Base-by-base conservation (phyloP, 352 stramenopile genomes). In the Phytophthora pinifolia region DNA sequence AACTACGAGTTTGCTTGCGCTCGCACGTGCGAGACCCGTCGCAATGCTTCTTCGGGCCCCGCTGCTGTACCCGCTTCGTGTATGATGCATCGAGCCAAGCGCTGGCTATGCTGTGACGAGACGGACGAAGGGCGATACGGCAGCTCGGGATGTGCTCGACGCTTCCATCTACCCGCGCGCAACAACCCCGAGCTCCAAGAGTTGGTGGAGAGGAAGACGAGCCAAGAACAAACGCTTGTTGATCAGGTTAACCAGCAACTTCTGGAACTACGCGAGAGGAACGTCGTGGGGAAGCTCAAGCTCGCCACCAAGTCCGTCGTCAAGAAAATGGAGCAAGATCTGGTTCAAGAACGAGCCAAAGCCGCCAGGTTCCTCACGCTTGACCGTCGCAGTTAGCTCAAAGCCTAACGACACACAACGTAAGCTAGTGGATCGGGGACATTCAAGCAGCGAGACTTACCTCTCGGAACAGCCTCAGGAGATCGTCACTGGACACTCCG, bases 81-180 rank as follows among this genome's bases (percentile, higher is more conserved):
- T 42, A 91, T 91, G 79, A 65, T 91, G 53, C 83, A 92, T 31
- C 80, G 83, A 8, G 66, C 78, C 0, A 79, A 74, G 33, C 66
- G 83, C 5, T 92, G 83, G 83, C 59, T 90, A 0, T 92, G 83
- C 32, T 92, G 80, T 43, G 80, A 92, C 38, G 60, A 81, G 36
- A 92, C 78, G 0, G 70, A 89, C 0, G 78, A 91, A 73, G 83
- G 79, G 8, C 48, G 75, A 0, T 84, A 86, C 29, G 83, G 78
- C 4, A 86, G 68, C 37, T 87, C 72, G 14, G 83, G 83, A 0
- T 92, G 80, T 45, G 51, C 65, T 3, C 55, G 63, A 9, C 60
- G 83, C 3, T 88, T 83, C 20, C 83, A 92, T 57, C 36, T 92
- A n/a, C 67, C 83, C 9, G 45, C 62, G 20, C 64, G 74, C 12